Percentiles rank a stretch among this genome's conserved stretches.
These are phyloP conservation scores for Colletotrichum tamarilloi DNA, from an alignment of 2,329 filamentous ascomycete species.

Conservation along the genomic window DNA sequence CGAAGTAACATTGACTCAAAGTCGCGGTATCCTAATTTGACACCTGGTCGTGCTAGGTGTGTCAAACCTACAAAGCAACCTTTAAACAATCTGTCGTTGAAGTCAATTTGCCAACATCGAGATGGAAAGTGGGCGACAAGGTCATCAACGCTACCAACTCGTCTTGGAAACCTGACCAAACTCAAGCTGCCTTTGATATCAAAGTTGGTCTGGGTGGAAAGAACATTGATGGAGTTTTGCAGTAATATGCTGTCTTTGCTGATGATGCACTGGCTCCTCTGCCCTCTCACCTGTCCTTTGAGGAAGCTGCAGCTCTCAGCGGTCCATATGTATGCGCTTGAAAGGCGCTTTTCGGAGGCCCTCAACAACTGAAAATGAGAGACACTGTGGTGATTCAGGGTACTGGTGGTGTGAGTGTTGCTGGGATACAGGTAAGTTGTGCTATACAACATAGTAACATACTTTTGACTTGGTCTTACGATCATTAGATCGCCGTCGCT, in stretches of 20 bases:
- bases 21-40: too few species aligned
- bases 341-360: not conserved
- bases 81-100: not conserved
- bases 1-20: too few species aligned
- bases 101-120: not conserved
- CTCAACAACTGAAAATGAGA: not conserved
- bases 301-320: not conserved
- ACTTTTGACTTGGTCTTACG: not conserved
- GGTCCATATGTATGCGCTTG: not conserved
- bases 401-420: not conserved
- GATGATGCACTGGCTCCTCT: not conserved
- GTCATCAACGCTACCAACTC: not conserved
- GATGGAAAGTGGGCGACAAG: not conserved
- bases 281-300: not conserved
- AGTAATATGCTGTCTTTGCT: not conserved
- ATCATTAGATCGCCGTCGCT: not conserved
- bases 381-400: not conserved
- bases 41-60: too few species aligned
- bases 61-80: too few species aligned
- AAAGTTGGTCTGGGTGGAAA: not conserved
- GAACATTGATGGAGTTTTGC: not conserved
- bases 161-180: not conserved
- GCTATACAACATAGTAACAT: not conserved
- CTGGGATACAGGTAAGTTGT: not conserved
- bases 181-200: not conserved